Conservation (phyloP, 306 rosid genomes). For the Pyrus betulifolia region DNA sequence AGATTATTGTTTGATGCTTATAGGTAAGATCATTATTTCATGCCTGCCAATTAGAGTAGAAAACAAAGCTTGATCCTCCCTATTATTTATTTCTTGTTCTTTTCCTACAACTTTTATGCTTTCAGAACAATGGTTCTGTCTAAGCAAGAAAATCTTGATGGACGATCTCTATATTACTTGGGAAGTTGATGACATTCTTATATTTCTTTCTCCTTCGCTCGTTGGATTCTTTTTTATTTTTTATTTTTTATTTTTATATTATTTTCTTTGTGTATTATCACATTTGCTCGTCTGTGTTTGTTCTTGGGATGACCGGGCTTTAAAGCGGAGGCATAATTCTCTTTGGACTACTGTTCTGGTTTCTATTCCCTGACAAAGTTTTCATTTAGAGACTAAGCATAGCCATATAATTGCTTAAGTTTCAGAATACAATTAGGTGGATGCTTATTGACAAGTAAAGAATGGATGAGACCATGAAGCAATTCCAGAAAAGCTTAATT, state of each 20-base stretch:
- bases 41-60: neutral
- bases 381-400: neutral
- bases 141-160: neutral
- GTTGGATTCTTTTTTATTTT: neutral
- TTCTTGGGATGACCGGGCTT: too few relatives aligned
- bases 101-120: neutral
- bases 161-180: neutral
- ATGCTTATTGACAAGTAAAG: neutral
- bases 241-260: too few relatives aligned
- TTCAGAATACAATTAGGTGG: neutral
- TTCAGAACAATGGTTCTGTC: neutral
- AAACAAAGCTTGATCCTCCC: neutral
- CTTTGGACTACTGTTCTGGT: neutral
- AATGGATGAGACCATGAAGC: slow-evolving; percentile 53
- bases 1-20: neutral
- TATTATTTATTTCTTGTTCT: neutral
- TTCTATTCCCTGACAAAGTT: neutral
- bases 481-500: slow-evolving; percentile 38
- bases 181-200: neutral
- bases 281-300: neutral
- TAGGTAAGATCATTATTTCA: neutral
- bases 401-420: neutral
- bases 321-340: neutral
- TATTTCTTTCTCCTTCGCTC: neutral
- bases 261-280: neutral